Evolutionary conservation across 139 green algal genomes (phyloP).

Genomic region (Zygnema circumcarinatum): DNA sequence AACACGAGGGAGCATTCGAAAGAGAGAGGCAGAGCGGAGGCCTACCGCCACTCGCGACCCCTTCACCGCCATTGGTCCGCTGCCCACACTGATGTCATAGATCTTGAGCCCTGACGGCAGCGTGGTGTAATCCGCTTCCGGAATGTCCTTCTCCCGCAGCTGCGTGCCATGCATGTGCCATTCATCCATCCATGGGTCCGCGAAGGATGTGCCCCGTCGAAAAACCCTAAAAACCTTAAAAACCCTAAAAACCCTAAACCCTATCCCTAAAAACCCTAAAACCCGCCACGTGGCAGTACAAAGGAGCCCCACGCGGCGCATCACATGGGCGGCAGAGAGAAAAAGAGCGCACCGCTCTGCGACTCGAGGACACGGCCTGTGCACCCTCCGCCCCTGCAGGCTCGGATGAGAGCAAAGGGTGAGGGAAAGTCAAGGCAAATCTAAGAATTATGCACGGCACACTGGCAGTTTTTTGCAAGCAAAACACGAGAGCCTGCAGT

Average conservation of each 20-base stretch:
- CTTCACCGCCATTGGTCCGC: slow-evolving; percentile 16
- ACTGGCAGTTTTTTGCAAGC: no score
- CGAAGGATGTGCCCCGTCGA: background rate
- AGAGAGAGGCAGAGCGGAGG: background rate
- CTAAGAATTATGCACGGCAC: no score
- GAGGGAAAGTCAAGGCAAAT: no score
- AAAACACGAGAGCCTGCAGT: no score
- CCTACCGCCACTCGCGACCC: slow-evolving; percentile 37
- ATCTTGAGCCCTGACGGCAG: slow-evolving; percentile 48
- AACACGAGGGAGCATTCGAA: no score
- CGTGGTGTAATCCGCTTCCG: slow-evolving; percentile 34
- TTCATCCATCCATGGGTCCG: background rate
- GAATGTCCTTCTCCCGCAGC: slow-evolving; percentile 30
- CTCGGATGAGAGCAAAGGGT: no score
- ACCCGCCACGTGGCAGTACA: background rate
- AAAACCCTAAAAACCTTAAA: background rate
- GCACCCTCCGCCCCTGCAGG: background rate
- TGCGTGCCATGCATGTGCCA: background rate
- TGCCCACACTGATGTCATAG: slow-evolving; percentile 40
- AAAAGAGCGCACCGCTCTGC: background rate
- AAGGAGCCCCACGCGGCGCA: background rate
- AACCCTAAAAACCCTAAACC: background rate
- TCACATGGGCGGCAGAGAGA: background rate
- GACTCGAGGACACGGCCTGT: background rate
- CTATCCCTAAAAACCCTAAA: background rate